These are phyloP conservation scores for Capsella bursapastoris DNA, from an alignment of 345 rosid genomes.

Conservation along the genomic window DNA sequence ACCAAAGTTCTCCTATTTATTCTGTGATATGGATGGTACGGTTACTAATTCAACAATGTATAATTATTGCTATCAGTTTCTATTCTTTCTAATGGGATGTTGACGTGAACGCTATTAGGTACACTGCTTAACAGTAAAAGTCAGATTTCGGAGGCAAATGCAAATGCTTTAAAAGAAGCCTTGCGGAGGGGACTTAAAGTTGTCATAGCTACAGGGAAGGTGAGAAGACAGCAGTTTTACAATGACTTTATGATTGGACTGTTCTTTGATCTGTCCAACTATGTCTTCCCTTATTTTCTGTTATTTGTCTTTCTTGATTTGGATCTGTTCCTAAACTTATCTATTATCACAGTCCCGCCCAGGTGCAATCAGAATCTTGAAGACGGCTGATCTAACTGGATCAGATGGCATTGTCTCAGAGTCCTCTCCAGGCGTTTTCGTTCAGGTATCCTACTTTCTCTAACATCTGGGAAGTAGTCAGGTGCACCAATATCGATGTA, in stretches of 20 bases:
- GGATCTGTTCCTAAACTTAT: conserved; percentile 20
- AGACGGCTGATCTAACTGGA: conserved; percentile 75
- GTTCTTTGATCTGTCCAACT: neutral
- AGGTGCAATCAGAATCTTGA: conserved; percentile 63
- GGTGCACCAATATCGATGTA: conserved; percentile 12
- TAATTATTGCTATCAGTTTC: conserved; percentile 27
- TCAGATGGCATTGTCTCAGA: conserved; percentile 75
- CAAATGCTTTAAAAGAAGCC: conserved; percentile 88
- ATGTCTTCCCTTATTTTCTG: neutral
- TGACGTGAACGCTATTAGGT: conserved; percentile 56
- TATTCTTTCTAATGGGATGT: conserved; percentile 29
- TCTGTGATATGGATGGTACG: conserved; percentile 99
- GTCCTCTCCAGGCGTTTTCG: conserved; percentile 82
- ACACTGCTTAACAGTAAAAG: conserved; percentile 86
- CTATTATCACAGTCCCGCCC: conserved; percentile 70
- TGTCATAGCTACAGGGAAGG: conserved; percentile 96
- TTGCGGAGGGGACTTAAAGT: conserved; percentile 82
- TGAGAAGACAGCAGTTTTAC: conserved; percentile 41
- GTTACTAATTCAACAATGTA: conserved; percentile 22
- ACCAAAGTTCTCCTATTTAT: conserved; percentile 93
- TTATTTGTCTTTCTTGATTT: neutral
- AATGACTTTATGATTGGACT: conserved; percentile 1
- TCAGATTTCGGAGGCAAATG: conserved; percentile 65
- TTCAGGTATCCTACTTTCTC: conserved; percentile 66
- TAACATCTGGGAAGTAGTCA: neutral